Percentiles rank a stretch among this genome's conserved stretches.
phyloP scores from a whole-genome alignment of 108 stramenopile species.

The Nitzschia inconspicua region DNA sequence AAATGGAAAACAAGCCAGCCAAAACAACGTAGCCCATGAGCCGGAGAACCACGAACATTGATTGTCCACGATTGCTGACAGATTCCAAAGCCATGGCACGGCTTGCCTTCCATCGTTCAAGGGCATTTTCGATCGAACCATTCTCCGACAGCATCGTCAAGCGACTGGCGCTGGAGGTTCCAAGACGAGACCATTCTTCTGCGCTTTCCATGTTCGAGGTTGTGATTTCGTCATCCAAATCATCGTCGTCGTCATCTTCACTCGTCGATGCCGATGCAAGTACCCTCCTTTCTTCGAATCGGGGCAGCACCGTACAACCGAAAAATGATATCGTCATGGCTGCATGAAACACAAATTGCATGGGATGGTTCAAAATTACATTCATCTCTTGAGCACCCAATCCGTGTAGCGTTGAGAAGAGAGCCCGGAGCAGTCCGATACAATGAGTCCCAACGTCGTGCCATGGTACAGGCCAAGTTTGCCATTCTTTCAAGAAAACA shows the following conservation, averaged over 20 bases:
- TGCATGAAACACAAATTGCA: constrained; percentile 46
- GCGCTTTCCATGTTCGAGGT: constrained; percentile 31
- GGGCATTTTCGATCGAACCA: constrained; percentile 54
- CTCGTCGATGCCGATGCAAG: background rate
- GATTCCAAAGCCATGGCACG: background rate
- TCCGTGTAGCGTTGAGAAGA: constrained; percentile 26
- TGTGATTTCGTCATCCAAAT: constrained; percentile 42
- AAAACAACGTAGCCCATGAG: constrained; percentile 37
- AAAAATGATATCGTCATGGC: constrained; percentile 54
- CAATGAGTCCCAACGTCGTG: constrained; percentile 26
- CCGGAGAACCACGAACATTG: constrained; percentile 29
- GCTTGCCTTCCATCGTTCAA: constrained; percentile 50
- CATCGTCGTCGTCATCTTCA: constrained; percentile 13
- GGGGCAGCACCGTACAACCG: constrained; percentile 47
- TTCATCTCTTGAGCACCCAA: constrained; percentile 13
- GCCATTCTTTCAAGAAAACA: constrained; percentile 31
- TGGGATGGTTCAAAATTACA: constrained; percentile 33
- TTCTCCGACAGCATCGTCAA: constrained; percentile 55
- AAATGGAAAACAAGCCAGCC: constrained; percentile 8
- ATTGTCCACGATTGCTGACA: background rate
- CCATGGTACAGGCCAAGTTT: constrained; percentile 60
- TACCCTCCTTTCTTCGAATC: constrained; percentile 41
- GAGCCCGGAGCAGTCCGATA: constrained; percentile 6
- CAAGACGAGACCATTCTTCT: constrained; percentile 48
- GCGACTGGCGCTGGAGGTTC: constrained; percentile 70